Base-by-base conservation (phyloP, 805 yeast species). In the Alloascoidea hylecoeti region DNA sequence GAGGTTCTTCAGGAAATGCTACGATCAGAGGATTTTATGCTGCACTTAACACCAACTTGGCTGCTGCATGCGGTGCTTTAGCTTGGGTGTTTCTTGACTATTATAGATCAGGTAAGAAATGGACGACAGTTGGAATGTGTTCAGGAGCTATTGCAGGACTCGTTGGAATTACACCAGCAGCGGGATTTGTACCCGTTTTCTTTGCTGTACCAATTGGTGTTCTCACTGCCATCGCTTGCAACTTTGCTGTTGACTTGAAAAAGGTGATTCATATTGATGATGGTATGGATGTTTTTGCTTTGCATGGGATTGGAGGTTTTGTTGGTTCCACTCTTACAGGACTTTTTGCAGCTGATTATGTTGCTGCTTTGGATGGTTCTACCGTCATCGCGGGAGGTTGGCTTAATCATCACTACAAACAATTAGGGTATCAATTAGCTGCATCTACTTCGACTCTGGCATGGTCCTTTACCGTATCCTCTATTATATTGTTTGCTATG, bases 91-190 rank as follows among this genome's bases (percentile, higher is more conserved):
- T 83, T 52, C 74, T 88, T 43, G 98, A 92, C 62, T 82, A 73
- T 61, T 72, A 78, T 51, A 64, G 95, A 68, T 75, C 78, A 41
- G 89, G 92, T 43, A 78, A 79, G 43, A 85, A 86, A 60, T 86
- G 94, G 95, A 83, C 97, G 42, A 81, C 94, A 30, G 86, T 84
- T 38, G 96, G 94, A 46, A 64, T 88, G 58, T 88, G 96, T 61
- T 72, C 83, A 39, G 97, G 97, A 55, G 84, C 86, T 44, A 73
- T 88, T 60, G 85, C 94, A 23, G 97, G 96, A 48, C 69, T 88
- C 43, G 96, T 88, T 38, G 95, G 94, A 55, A 81, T 89, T 46
- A 89, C 96, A 3, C 96, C 97, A 41, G 96, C 89, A 49, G 96
- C 96, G 17, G 96, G 96, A 46, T 88, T 68, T 53, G 95, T 89